Conservation (phyloP, 2,329 filamentous ascomycete species). For the Penicillium sp. region DNA sequence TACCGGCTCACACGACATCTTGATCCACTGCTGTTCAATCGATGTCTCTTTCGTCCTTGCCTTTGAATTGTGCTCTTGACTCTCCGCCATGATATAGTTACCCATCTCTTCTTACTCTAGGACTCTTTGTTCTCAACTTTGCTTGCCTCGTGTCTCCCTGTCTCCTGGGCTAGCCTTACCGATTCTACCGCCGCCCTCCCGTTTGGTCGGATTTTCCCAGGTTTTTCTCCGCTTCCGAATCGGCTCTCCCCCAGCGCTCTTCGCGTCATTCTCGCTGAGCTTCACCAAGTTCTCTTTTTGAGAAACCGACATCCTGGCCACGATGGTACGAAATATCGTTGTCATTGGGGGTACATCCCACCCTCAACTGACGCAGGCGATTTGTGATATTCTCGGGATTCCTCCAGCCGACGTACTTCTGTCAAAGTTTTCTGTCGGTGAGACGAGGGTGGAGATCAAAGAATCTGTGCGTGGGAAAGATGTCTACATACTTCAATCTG, state of each 20-base stretch:
- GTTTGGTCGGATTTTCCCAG: conserved; percentile 32
- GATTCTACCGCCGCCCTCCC: conserved; percentile 30
- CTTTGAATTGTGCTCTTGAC: conserved; percentile 27
- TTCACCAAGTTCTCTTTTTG: conserved; percentile 21
- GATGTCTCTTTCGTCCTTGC: conserved; percentile 28
- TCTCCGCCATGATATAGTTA: conserved; percentile 43
- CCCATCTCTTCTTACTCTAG: conserved; percentile 26
- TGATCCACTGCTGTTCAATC: conserved; percentile 28
- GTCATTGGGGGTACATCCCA: conserved; percentile 93
- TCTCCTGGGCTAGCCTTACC: conserved; percentile 28
- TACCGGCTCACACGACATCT: conserved; percentile 41
- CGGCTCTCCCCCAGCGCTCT: conserved; percentile 21
- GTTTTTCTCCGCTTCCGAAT: conserved; percentile 30
- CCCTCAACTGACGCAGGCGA: conserved; percentile 80
- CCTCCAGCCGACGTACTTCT: conserved; percentile 83
- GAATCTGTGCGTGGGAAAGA: conserved; percentile 98
- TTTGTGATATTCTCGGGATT: conserved; percentile 87
- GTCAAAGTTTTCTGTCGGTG: conserved; percentile 91
- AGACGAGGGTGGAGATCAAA: conserved; percentile 92
- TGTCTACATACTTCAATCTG: conserved; percentile 97
- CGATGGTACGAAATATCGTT: conserved; percentile 93
- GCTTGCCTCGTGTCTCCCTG: conserved; percentile 18
- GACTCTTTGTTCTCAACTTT: conserved; percentile 17
- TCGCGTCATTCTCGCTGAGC: conserved; percentile 20
- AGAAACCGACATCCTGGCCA: conserved; percentile 24